These are phyloP conservation scores for Neurospora cerealis DNA, from an alignment of 495 filamentous ascomycete genomes.

Conservation along the genomic window DNA sequence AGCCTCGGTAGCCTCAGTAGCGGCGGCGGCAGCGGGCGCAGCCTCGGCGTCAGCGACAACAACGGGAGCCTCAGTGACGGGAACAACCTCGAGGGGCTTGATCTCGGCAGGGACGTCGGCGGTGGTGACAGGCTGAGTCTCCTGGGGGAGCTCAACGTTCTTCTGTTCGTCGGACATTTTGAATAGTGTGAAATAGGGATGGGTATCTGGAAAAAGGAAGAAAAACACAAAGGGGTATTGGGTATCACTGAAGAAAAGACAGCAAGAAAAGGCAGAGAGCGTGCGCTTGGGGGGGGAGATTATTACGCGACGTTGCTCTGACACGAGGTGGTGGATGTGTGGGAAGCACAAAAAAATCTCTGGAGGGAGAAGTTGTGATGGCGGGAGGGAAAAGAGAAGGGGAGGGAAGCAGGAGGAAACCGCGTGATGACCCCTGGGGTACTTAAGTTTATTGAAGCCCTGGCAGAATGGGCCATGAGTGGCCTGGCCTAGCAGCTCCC, in stretches of 20 bases:
- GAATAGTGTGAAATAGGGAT: slow-evolving; percentile 13
- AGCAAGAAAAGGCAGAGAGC: slow-evolving; percentile 25
- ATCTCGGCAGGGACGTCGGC: slow-evolving; percentile 34
- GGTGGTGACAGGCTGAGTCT: slow-evolving; percentile 24
- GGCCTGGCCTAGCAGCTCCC: background rate
- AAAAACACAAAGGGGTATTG: slow-evolving; percentile 33
- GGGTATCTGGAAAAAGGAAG: slow-evolving; percentile 34
- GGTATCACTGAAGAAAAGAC: slow-evolving; percentile 39
- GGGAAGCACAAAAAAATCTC: slow-evolving; percentile 18
- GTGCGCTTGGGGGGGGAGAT: slow-evolving; percentile 12
- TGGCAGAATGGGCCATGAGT: background rate
- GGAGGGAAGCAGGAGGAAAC: slow-evolving; percentile 2
- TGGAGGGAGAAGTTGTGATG: slow-evolving; percentile 23
- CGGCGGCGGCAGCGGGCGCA: slow-evolving; percentile 37
- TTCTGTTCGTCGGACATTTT: slow-evolving; percentile 43
- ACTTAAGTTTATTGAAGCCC: slow-evolving; percentile 10
- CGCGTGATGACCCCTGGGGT: slow-evolving; percentile 13
- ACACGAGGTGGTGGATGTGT: slow-evolving; percentile 13
- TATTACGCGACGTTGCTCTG: slow-evolving; percentile 19
- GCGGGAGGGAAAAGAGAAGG: slow-evolving; percentile 10
- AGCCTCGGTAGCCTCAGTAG: slow-evolving; percentile 38
- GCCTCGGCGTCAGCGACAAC: slow-evolving; percentile 25
- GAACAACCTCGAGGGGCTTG: slow-evolving; percentile 33
- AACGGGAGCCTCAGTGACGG: slow-evolving; percentile 20
- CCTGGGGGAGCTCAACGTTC: slow-evolving; percentile 33